Evolutionary conservation across 768 basidiomycete genomes (phyloP).

Genomic region (Serendipita sp.): DNA sequence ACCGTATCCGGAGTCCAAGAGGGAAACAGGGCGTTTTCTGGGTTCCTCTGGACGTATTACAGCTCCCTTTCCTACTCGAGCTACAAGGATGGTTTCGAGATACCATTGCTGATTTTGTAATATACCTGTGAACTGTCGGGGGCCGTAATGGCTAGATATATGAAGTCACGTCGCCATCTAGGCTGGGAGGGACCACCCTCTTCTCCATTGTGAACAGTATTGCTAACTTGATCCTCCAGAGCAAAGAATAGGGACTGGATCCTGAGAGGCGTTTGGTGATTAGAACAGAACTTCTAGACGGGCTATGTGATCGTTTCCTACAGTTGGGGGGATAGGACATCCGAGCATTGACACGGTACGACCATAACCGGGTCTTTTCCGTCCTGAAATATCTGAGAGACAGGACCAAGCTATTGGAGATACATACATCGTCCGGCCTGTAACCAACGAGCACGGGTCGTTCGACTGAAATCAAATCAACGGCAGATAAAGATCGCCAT

Average conservation of each 20-base stretch:
- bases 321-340: not conserved
- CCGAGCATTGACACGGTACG: not conserved
- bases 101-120: conserved; percentile 4
- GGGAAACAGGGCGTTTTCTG: not conserved
- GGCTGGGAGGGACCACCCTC: too few relatives aligned
- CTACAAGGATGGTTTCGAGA: not conserved
- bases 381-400: not conserved
- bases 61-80: not conserved
- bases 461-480: not conserved
- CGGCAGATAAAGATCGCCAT: not conserved
- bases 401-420: not conserved
- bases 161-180: not conserved
- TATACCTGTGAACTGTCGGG: conserved; percentile 1
- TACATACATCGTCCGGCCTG: not conserved
- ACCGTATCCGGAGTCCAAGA: not conserved
- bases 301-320: not conserved
- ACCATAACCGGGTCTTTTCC: not conserved
- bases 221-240: not conserved
- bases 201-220: too few relatives aligned
- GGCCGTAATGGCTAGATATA: not conserved
- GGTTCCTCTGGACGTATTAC: not conserved
- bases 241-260: not conserved
- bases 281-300: too few relatives aligned
- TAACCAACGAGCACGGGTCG: not conserved
- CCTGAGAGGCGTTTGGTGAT: too few relatives aligned